A percentile compares a stretch with the other conserved stretches of the same genome.
Evolutionary conservation across 1,139 yeast genomes (phyloP).

Genomic region (Yamadazyma songkhlaensis): DNA sequence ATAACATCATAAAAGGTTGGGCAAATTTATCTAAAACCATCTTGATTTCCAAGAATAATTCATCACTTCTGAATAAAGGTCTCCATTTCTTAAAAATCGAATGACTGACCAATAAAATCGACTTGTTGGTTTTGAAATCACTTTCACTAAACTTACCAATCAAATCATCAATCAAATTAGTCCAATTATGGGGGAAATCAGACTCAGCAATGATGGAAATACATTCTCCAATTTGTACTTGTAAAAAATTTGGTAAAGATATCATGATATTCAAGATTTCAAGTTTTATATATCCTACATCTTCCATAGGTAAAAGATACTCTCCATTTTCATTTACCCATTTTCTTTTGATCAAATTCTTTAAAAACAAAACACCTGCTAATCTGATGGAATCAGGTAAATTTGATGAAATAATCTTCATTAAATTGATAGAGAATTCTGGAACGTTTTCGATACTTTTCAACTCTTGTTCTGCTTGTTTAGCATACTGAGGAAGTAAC

Average conservation of each 20-base stretch:
- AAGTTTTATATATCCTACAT: conserved; percentile 64
- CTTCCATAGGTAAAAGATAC: conserved; percentile 59
- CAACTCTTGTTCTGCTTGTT: conserved; percentile 58
- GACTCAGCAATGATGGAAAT: conserved; percentile 91
- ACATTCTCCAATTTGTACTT: conserved; percentile 91
- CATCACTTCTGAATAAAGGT: conserved; percentile 89
- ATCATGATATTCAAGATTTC: conserved; percentile 87
- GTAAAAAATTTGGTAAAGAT: conserved; percentile 67
- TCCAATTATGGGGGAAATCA: conserved; percentile 94
- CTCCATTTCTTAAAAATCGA: conserved; percentile 97
- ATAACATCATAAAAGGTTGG: conserved; percentile 70
- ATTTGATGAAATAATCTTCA: conserved; percentile 66
- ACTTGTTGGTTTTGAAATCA: conserved; percentile 75
- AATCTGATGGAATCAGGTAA: conserved; percentile 62
- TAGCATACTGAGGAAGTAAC: conserved; percentile 50
- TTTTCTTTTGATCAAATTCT: conserved; percentile 76
- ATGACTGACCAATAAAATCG: conserved; percentile 89
- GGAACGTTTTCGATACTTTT: conserved; percentile 59
- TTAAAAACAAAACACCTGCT: conserved; percentile 90
- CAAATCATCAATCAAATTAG: conserved; percentile 70
- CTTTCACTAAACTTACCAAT: conserved; percentile 59
- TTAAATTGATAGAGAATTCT: conserved; percentile 72
- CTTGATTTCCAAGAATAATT: conserved; percentile 80
- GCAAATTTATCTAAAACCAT: conserved; percentile 83
- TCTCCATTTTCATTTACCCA: conserved; percentile 93